phyloP scores from a whole-genome alignment of 768 basidiomycete genomes.

The Boletus reticuloceps region DNA sequence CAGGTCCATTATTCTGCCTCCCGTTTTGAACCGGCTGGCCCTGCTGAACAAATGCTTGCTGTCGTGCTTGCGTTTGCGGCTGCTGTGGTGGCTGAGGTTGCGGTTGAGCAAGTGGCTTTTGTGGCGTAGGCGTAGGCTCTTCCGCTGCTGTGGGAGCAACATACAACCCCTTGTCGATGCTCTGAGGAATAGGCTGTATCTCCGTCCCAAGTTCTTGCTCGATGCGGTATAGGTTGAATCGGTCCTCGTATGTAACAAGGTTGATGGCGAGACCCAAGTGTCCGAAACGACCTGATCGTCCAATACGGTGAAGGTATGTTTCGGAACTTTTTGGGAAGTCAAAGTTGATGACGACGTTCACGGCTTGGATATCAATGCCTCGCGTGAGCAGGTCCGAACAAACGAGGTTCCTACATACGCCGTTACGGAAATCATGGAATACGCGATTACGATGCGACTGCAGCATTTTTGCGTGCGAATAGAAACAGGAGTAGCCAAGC shows the following conservation, averaged over 20 bases:
- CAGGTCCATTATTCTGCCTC: conserved; percentile 26
- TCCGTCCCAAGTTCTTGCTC: conserved; percentile 99
- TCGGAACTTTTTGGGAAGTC: conserved; percentile 99
- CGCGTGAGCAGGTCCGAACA: conserved; percentile 97
- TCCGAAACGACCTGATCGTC: conserved; percentile 96
- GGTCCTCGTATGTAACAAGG: conserved; percentile 95
- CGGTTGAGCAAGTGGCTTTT: conserved; percentile 33
- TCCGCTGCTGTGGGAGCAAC: conserved; percentile 68
- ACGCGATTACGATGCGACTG: conserved; percentile 98
- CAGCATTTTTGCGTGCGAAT: conserved; percentile 99
- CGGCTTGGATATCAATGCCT: conserved; percentile 99
- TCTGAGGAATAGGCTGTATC: conserved; percentile 91
- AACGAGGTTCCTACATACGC: conserved; percentile 97
- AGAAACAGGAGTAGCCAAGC: conserved; percentile 99
- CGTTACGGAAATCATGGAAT: conserved; percentile 99
- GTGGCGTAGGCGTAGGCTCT: conserved; percentile 47
- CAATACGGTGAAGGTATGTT: conserved; percentile 97
- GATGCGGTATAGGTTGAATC: conserved; percentile 96
- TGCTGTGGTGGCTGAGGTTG: conserved; percentile 34
- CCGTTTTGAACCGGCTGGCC: conserved; percentile 25
- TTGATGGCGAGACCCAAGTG: conserved; percentile 97
- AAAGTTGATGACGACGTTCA: conserved; percentile 99
- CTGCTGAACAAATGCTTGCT: conserved; percentile 25
- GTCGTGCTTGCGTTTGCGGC: conserved; percentile 25
- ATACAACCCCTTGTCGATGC: conserved; percentile 89